Evolutionary conservation across 2,329 filamentous ascomycete genomes (phyloP).

Genomic region (Sclerotiophoma versabilis): DNA sequence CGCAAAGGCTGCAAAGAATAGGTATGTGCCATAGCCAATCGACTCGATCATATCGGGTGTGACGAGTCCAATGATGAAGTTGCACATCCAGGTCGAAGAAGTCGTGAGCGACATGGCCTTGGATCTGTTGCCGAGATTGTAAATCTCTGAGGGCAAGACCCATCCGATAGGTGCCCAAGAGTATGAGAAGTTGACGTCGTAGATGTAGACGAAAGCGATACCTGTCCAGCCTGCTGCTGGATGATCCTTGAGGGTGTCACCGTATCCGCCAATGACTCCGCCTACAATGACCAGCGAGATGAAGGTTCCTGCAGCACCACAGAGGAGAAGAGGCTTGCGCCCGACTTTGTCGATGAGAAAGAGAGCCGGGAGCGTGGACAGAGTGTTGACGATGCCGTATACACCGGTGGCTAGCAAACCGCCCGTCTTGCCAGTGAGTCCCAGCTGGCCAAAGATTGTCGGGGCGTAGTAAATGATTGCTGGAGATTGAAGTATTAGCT

Average conservation of each 20-base stretch:
- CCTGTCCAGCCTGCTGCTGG: constrained; percentile 72
- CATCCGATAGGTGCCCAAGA: constrained; percentile 77
- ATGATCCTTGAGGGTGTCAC: constrained; percentile 63
- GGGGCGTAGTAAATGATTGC: constrained; percentile 75
- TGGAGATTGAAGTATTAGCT: not conserved
- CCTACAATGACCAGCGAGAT: constrained; percentile 75
- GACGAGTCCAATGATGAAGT: constrained; percentile 64
- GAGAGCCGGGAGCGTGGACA: constrained; percentile 70
- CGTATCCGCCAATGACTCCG: constrained; percentile 69
- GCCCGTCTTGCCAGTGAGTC: constrained; percentile 63
- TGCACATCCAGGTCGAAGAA: constrained; percentile 86
- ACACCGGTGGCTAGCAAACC: constrained; percentile 81
- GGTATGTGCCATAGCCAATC: constrained; percentile 54
- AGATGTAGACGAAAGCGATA: constrained; percentile 68
- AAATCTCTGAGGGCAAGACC: constrained; percentile 77
- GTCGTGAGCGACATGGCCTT: constrained; percentile 75
- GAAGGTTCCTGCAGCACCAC: constrained; percentile 73
- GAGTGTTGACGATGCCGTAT: constrained; percentile 57
- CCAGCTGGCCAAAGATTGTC: constrained; percentile 79
- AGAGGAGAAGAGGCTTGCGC: constrained; percentile 66
- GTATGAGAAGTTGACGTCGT: constrained; percentile 62
- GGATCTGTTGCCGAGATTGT: constrained; percentile 71
- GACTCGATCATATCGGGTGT: constrained; percentile 80
- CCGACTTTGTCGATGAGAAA: constrained; percentile 70
- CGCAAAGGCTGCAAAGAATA: constrained; percentile 61